These are phyloP conservation scores for Rhizopogon sp. DNA, from an alignment of 768 basidiomycete genomes.

Conservation along the genomic window DNA sequence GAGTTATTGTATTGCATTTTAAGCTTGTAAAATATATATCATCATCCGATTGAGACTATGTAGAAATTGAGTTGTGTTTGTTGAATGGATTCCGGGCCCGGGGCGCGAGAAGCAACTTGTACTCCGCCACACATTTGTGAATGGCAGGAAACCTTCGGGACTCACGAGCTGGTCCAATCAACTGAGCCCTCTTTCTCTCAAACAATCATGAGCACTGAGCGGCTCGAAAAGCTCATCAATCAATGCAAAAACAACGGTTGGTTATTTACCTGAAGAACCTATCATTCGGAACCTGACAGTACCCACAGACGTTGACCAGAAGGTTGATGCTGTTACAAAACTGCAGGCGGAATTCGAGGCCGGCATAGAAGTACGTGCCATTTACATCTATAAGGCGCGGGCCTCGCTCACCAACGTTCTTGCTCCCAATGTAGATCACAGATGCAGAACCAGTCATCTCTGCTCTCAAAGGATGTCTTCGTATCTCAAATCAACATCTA, in stretches of 20 bases:
- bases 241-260: conserved; percentile 65
- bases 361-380: conserved; percentile 53
- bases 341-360: conserved; percentile 72
- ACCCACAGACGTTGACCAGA: conserved; percentile 67
- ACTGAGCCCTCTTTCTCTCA: conserved; percentile 7
- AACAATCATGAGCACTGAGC: conserved; percentile 48
- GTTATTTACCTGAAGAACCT: conserved; percentile 10
- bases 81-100: neutral
- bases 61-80: neutral
- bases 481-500: conserved; percentile 78
- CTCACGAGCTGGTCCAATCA: conserved; percentile 13
- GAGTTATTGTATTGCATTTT: neutral
- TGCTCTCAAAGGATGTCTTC: conserved; percentile 68
- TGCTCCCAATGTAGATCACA: conserved; percentile 44
- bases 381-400: neutral
- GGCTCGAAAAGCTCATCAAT: conserved; percentile 54
- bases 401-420: neutral
- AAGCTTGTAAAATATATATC: neutral
- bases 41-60: no score
- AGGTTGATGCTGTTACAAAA: conserved; percentile 76
- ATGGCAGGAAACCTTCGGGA: conserved; percentile 8
- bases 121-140: conserved; percentile 17
- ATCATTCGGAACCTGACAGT: conserved; percentile 5
- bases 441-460: conserved; percentile 69
- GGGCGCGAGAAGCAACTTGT: conserved; percentile 2